Evolutionary conservation across 768 basidiomycete species (phyloP), one percentile per base, ranked within the genome.

Genomic region (Termitomyces sp.): DNA sequence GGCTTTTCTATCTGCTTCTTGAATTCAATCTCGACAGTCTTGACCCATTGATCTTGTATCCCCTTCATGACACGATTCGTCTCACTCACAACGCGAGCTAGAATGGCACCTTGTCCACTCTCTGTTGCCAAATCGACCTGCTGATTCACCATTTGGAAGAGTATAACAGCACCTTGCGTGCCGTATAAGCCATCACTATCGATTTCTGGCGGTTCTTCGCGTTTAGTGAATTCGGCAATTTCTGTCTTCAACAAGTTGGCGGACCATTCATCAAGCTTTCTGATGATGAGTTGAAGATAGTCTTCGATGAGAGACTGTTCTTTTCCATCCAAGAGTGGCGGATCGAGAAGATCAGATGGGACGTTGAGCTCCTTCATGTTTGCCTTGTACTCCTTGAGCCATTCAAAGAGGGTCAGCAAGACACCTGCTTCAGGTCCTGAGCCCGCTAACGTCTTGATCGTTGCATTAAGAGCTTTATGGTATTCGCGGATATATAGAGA

Each of bases 61-160:
- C 83, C 72, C 18, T 90, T 84, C 93, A 98, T 97, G 42, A 94
- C 90, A 36, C 92, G 86, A 63, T 89, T 88, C 60, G 83, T 81
- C 70, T 98, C 97, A 59, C 85, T 83, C 41, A 98, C 85, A 56
- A 97, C 94, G 9, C 90, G 86, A 18, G 94, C 86, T 34, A 99
- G 82, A 60, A 98, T 96, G 1, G 89, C 85, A 34, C 94, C 94
- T 69, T 98, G 97, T 6, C 92, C 92, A 63, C 94, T 98, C 70
- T 98, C 97, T 61, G 90, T 88, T 9, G 95, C 95, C 16, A 94
- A 80, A 67, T 98, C 96, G 57, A 94, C 82, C 71, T 98, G 96
- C 71, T 96, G 93, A 71, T 95, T 98, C 64, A 98, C 88, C 89
- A 98, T 94, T 73, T 97, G 92, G 80, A 98, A 98, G 59, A 99